Evolutionary conservation across 225 moss, liverwort and hornwort genomes (phyloP).

Genomic region (Climacium dendroides): DNA sequence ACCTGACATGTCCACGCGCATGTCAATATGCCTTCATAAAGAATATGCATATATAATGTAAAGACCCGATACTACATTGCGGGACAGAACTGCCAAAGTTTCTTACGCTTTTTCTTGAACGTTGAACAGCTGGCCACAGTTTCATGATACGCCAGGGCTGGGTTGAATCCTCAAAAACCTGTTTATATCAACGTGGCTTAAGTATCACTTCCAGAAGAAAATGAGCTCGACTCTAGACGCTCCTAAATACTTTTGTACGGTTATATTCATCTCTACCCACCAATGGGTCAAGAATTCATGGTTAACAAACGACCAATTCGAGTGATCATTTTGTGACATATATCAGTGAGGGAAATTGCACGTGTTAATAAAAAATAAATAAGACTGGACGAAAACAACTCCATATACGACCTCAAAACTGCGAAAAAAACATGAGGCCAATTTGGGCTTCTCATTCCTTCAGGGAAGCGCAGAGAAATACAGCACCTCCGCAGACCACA

Average conservation of each 20-base stretch:
- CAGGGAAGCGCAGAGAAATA: background rate
- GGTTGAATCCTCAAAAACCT: slow-evolving; percentile 53
- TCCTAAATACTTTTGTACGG: background rate
- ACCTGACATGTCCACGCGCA: slow-evolving; percentile 4
- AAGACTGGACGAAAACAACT: background rate
- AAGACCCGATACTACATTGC: background rate
- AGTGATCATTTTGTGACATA: background rate
- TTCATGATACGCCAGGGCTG: slow-evolving; percentile 16
- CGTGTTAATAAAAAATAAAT: background rate
- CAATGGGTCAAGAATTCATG: background rate
- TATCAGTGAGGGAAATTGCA: background rate
- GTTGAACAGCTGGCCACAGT: slow-evolving; percentile 23
- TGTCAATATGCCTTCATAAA: background rate
- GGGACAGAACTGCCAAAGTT: background rate
- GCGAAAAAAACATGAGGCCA: background rate
- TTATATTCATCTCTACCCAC: background rate
- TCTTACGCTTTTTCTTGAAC: slow-evolving; percentile 40
- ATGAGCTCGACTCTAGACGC: background rate
- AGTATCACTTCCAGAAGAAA: background rate
- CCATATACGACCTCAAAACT: background rate
- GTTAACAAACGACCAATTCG: background rate
- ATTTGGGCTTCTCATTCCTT: background rate
- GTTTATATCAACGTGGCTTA: background rate
- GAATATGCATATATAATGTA: background rate
- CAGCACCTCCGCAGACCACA: slow-evolving; percentile 91